Conservation (phyloP, 2,329 filamentous ascomycete genomes). For the Xylariaceae sp. region DNA sequence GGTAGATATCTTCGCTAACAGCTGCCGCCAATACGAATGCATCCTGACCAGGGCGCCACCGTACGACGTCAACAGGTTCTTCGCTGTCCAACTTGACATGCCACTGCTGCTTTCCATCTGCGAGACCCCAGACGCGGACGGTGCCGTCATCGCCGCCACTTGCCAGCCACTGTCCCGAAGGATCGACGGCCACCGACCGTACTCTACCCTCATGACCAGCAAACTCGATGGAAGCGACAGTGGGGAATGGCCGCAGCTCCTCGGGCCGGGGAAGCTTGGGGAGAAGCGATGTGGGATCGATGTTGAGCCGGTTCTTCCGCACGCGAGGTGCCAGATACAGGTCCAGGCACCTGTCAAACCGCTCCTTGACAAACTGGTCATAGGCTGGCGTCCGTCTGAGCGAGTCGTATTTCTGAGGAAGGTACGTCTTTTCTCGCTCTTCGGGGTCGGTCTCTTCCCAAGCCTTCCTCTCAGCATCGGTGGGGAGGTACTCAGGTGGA, state of each 20-base stretch:
- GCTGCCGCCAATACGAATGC: conserved; percentile 77
- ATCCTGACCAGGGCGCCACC: conserved; percentile 83
- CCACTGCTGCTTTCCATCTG: conserved; percentile 85
- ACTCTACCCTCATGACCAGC: conserved; percentile 84
- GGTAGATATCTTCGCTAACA: conserved; percentile 76
- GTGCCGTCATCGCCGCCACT: conserved; percentile 93
- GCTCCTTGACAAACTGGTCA: conserved; percentile 84
- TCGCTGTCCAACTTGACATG: conserved; percentile 71
- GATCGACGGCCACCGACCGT: conserved; percentile 77
- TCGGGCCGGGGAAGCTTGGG: conserved; percentile 91
- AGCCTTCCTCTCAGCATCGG: conserved; percentile 71
- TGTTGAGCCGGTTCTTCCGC: conserved; percentile 89
- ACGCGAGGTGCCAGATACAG: conserved; percentile 91
- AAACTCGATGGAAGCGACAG: conserved; percentile 80
- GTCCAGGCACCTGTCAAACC: conserved; percentile 92
- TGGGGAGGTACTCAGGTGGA: conserved; percentile 87
- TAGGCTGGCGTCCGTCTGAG: conserved; percentile 91
- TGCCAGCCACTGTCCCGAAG: conserved; percentile 77
- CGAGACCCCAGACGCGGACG: conserved; percentile 81
- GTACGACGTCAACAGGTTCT: conserved; percentile 75
- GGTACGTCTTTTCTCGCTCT: conserved; percentile 82
- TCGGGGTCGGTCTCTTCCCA: conserved; percentile 88
- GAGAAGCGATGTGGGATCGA: conserved; percentile 86
- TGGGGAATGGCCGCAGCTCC: conserved; percentile 92
- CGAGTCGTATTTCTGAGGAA: conserved; percentile 76